These are phyloP conservation scores for Apiospora phragmitis DNA, from an alignment of 2,329 filamentous ascomycete species.

Conservation along the genomic window DNA sequence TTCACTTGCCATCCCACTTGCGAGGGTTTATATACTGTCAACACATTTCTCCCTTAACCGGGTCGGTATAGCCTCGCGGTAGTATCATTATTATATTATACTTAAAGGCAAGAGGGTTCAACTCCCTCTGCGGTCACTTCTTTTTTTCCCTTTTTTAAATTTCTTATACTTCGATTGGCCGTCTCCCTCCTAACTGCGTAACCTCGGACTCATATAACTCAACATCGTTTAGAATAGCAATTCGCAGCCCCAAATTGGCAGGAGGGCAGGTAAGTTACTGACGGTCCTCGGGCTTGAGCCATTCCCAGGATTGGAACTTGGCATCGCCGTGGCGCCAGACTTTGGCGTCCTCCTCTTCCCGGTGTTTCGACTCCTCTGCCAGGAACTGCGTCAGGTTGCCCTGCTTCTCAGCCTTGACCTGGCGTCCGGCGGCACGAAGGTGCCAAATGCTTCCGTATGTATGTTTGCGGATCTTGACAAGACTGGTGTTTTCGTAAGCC, in stretches of 20 bases:
- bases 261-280: background rate
- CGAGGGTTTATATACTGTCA: background rate
- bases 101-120: background rate
- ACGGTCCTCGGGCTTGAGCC: background rate
- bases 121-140: background rate
- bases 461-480: background rate
- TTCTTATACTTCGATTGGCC: background rate
- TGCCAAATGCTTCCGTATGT: background rate
- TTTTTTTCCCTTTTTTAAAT: background rate
- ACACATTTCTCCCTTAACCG: background rate
- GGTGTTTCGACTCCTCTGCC: background rate
- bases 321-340: background rate
- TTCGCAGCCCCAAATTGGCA: background rate
- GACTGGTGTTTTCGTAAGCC: background rate
- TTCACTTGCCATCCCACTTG: background rate
- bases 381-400: background rate
- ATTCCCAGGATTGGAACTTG: background rate
- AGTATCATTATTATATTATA: conserved; percentile 8
- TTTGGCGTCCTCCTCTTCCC: background rate
- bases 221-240: background rate
- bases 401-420: background rate
- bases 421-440: background rate
- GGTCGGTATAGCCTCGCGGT: background rate
- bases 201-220: background rate
- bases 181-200: background rate